These are phyloP conservation scores for Daldinia eschscholtzii DNA, from an alignment of 2,329 filamentous ascomycete genomes.

Conservation along the genomic window DNA sequence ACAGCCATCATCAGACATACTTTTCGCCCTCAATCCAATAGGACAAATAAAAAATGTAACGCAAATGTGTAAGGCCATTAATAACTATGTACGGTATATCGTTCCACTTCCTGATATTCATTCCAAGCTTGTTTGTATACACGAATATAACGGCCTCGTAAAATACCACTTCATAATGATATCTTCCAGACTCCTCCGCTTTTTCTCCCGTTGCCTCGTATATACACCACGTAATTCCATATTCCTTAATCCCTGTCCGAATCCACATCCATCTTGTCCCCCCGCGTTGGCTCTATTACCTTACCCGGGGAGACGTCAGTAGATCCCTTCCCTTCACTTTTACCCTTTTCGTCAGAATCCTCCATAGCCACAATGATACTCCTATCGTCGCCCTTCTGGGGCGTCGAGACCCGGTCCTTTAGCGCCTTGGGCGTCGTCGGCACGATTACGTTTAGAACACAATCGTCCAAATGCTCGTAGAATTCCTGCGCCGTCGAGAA, in stretches of 20 bases:
- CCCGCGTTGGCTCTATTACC: slow-evolving; percentile 41
- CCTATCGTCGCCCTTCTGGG: slow-evolving; percentile 47
- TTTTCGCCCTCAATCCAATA: not conserved
- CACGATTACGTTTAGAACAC: slow-evolving; percentile 70
- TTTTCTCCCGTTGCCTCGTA: slow-evolving; percentile 26
- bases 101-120: slow-evolving; percentile 23
- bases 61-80: slow-evolving; percentile 5
- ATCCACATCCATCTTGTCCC: slow-evolving; percentile 52
- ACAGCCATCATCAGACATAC: not conserved
- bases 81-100: slow-evolving; percentile 16
- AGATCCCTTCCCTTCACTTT: slow-evolving; percentile 35
- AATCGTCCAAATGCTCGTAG: slow-evolving; percentile 90
- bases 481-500: slow-evolving; percentile 94
- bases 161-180: slow-evolving; percentile 28
- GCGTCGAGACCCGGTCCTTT: slow-evolving; percentile 47
- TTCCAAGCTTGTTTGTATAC: slow-evolving; percentile 35
- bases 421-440: slow-evolving; percentile 57
- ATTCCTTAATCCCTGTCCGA: slow-evolving; percentile 46
- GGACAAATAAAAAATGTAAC: not conserved
- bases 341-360: slow-evolving; percentile 46
- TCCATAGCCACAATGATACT: slow-evolving; percentile 41
- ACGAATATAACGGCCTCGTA: slow-evolving; percentile 28
- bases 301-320: slow-evolving; percentile 38
- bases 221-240: slow-evolving; percentile 30
- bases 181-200: slow-evolving; percentile 35